Evolutionary conservation across 1,284 basidiomycete genomes (phyloP), one percentile per base, ranked within the genome.

Genomic region (Cryptococcus wingfieldii): DNA sequence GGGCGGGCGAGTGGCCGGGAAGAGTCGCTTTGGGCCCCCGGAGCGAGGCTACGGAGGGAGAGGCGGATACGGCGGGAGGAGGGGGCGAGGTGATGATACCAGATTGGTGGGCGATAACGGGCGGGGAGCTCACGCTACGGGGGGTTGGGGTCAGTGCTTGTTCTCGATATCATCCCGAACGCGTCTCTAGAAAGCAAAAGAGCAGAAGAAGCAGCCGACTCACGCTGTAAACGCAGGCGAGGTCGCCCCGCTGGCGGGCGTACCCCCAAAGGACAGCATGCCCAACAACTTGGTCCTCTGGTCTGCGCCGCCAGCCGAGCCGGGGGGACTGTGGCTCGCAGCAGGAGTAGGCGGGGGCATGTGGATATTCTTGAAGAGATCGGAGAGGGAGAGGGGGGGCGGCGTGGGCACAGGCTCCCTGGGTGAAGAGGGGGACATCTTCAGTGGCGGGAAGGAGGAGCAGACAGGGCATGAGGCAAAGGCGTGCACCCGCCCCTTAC

Each of bases 291-390:
- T 59, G n/a, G 48, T 58, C 47, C 62, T 59, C 37, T 66, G 64
- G 37, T 59, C 56, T 1, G 5, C 37, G 42, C 23, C 45, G 37
- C 27, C 18, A n/a, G 43, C 12, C 19, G 38, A 13, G 19, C 41
- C 7, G 47, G 46, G 25, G 19, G n/a, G n/a, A n/a, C n/a, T n/a
- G n/a, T n/a, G n/a, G n/a, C n/a, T n/a, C n/a, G n/a, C n/a, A n/a
- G n/a, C n/a, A n/a, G n/a, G n/a, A n/a, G n/a, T n/a, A n/a, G 31
- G 31, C 31, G 31, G 31, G 31, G 31, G 60, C 19, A 63, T 53
- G 34, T 64, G 51, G 28, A 74, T 64, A 37, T 56, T 64, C 58
- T 67, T 69, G 64, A 74, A 74, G 10, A 74, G 56, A 49, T 74
- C 69, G 37, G 61, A 55, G 64, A 67, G 10, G 70, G 59, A 31